A percentile compares a stretch with the other conserved stretches of the same genome.
These are phyloP conservation scores for Cladosporium sp. DNA, from an alignment of 2,329 filamentous ascomycete genomes.

Conservation along the genomic window DNA sequence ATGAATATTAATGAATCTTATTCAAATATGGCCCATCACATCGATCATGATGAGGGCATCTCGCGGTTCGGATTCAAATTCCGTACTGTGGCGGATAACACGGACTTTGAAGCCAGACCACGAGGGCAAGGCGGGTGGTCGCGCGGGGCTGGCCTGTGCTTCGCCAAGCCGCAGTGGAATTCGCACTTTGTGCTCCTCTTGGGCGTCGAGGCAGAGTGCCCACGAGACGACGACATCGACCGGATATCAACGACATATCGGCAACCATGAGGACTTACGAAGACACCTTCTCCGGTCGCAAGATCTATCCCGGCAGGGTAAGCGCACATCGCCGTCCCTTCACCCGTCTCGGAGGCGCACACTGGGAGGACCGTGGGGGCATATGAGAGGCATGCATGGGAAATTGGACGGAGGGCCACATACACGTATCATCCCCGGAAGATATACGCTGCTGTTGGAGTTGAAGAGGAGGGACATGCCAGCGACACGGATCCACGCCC, in stretches of 20 bases:
- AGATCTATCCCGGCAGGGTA: slow-evolving; percentile 81
- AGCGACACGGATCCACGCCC: neutral
- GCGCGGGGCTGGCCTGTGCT: neutral
- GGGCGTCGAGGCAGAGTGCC: neutral
- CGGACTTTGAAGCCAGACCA: no score
- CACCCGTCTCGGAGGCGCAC: neutral
- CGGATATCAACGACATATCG: slow-evolving; percentile 29
- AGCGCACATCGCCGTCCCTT: slow-evolving; percentile 1
- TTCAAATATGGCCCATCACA: neutral
- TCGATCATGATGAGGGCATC: neutral
- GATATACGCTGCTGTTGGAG: neutral
- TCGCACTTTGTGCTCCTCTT: no score
- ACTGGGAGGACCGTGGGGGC: slow-evolving; percentile 3
- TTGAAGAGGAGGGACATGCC: slow-evolving; percentile 5
- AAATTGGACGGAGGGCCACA: slow-evolving; percentile 27
- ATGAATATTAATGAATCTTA: neutral
- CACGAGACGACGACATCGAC: slow-evolving; percentile 9
- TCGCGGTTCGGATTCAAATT: no score
- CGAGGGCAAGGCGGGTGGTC: neutral
- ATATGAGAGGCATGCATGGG: neutral
- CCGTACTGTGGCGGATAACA: no score
- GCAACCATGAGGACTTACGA: slow-evolving; percentile 74
- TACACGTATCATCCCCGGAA: neutral
- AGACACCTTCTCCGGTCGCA: slow-evolving; percentile 74
- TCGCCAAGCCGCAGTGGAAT: no score